Conservation (phyloP, 2,329 filamentous ascomycete species). For the Meredithiella fracta region DNA sequence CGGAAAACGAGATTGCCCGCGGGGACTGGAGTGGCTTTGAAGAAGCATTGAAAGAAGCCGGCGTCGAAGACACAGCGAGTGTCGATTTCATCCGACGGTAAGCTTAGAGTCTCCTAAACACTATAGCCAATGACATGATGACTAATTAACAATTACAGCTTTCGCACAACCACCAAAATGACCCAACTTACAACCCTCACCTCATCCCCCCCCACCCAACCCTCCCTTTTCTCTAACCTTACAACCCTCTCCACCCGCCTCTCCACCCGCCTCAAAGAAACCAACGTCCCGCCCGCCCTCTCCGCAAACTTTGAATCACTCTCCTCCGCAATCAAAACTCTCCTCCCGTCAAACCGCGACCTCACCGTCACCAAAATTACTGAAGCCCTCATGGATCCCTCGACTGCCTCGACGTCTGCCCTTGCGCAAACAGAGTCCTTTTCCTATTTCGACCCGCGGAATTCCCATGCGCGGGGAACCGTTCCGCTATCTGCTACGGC, state of each 20-base stretch:
- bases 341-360: slow-evolving; percentile 89
- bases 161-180: slow-evolving; percentile 91
- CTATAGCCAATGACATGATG: slow-evolving; percentile 1
- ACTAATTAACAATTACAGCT: slow-evolving; percentile 28
- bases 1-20: slow-evolving; percentile 71
- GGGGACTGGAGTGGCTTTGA: slow-evolving; percentile 75
- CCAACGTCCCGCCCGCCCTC: slow-evolving; percentile 52
- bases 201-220: slow-evolving; percentile 42
- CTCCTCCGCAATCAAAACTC: slow-evolving; percentile 93
- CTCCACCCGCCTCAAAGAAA: slow-evolving; percentile 86
- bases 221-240: slow-evolving; percentile 68
- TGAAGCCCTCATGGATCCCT: slow-evolving; percentile 93
- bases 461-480: slow-evolving; percentile 79
- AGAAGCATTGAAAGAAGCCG: slow-evolving; percentile 60
- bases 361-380: slow-evolving; percentile 95
- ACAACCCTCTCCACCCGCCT: slow-evolving; percentile 80
- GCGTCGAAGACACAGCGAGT: slow-evolving; percentile 52
- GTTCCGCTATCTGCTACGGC: slow-evolving; percentile 46
- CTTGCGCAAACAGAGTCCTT: slow-evolving; percentile 95
- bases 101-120: slow-evolving; percentile 20
- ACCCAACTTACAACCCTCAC: slow-evolving; percentile 92
- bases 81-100: slow-evolving; percentile 77
- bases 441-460: slow-evolving; percentile 90
- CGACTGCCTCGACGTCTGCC: slow-evolving; percentile 73
- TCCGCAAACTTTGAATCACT: slow-evolving; percentile 80